Percentiles rank a stretch among this genome's conserved stretches.
Evolutionary conservation across 257 asterid species (phyloP).

Genomic region (Petunia axillaris): DNA sequence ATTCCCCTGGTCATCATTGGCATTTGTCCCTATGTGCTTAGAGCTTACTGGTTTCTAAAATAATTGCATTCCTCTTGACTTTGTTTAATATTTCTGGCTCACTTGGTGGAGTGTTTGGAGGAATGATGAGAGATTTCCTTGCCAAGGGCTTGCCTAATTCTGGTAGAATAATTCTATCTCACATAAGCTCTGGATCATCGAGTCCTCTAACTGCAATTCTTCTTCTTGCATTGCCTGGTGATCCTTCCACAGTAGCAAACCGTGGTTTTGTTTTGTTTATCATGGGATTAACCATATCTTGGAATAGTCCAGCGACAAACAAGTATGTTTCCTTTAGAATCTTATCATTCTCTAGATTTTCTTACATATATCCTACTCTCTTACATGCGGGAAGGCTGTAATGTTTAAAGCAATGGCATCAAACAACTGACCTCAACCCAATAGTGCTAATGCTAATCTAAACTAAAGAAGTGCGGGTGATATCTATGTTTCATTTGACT

Average conservation of each 20-base stretch:
- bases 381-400: too few relatives aligned
- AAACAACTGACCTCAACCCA: too few relatives aligned
- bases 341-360: too few relatives aligned
- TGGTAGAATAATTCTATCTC: constrained; percentile 74
- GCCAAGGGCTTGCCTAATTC: constrained; percentile 64
- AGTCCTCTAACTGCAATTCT: constrained; percentile 76
- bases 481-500: too few relatives aligned
- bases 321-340: constrained; percentile 45
- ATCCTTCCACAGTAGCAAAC: constrained; percentile 50
- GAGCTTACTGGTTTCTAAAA: constrained; percentile 31
- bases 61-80: constrained; percentile 62
- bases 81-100: constrained; percentile 64
- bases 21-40: constrained; percentile 23
- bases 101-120: constrained; percentile 78
- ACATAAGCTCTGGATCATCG: constrained; percentile 80
- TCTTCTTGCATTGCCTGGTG: constrained; percentile 67
- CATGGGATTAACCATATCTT: constrained; percentile 66
- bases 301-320: constrained; percentile 92
- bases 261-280: constrained; percentile 70
- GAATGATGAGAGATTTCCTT: constrained; percentile 75
- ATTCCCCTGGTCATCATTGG: constrained; percentile 26
- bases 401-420: too few relatives aligned
- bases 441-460: too few relatives aligned
- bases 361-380: too few relatives aligned
- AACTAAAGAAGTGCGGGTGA: too few relatives aligned